Percentiles rank a stretch among this genome's conserved stretches.
Evolutionary conservation across 306 rosid genomes (phyloP).

Genomic region (Vachellia pachyceras): DNA sequence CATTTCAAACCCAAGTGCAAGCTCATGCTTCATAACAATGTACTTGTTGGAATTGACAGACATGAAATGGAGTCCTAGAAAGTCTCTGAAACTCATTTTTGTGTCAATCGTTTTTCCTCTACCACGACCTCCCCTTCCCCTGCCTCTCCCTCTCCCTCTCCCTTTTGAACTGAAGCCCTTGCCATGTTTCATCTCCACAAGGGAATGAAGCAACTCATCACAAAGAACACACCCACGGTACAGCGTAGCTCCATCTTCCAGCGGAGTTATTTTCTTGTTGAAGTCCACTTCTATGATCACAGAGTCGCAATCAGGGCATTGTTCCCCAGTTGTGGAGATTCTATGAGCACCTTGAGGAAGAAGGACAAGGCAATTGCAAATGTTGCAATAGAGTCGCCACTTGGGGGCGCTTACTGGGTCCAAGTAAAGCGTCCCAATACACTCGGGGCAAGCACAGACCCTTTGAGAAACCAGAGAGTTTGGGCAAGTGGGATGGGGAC

Average conservation of each 20-base stretch:
- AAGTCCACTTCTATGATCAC: constrained; percentile 87
- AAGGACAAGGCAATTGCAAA: constrained; percentile 86
- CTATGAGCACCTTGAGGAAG: constrained; percentile 96
- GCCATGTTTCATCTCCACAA: constrained; percentile 90
- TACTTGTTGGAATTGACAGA: not conserved
- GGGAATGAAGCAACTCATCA: constrained; percentile 91
- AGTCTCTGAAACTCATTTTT: constrained; percentile 96
- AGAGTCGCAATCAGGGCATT: constrained; percentile 82
- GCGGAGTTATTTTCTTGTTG: constrained; percentile 91
- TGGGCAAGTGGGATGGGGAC: constrained; percentile 93
- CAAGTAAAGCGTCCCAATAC: constrained; percentile 87
- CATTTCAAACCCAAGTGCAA: not conserved
- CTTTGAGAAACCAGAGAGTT: constrained; percentile 85
- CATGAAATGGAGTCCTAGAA: constrained; percentile 42
- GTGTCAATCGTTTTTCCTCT: constrained; percentile 68
- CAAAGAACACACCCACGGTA: constrained; percentile 88
- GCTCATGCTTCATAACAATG: not conserved
- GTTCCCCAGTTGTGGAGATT: constrained; percentile 75
- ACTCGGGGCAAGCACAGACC: constrained; percentile 96
- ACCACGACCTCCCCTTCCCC: constrained; percentile 63
- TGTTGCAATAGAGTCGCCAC: constrained; percentile 87
- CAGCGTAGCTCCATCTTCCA: constrained; percentile 83
- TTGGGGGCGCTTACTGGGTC: constrained; percentile 93
- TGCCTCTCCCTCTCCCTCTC: constrained; percentile 65
- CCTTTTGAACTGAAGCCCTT: constrained; percentile 62